These are phyloP conservation scores for Blastobotrys serpentis DNA, from an alignment of 1,139 yeast genomes.

Conservation along the genomic window DNA sequence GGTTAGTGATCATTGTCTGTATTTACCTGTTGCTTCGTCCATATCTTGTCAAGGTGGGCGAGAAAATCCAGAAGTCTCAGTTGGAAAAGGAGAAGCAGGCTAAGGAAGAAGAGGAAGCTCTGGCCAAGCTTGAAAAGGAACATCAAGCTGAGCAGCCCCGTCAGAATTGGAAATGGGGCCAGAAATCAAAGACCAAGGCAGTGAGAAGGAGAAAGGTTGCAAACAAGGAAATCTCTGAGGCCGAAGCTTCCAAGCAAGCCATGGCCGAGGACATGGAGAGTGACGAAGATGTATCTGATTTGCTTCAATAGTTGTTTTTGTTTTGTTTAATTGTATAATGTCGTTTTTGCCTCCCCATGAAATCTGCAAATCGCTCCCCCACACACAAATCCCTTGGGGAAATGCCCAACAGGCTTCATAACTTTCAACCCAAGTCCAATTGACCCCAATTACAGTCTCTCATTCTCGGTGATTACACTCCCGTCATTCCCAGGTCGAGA, in stretches of 20 bases:
- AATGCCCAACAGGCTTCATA: too few relatives aligned
- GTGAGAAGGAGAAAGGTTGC: constrained; percentile 17
- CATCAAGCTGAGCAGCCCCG: constrained; percentile 10
- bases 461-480: too few relatives aligned
- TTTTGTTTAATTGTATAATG: constrained; percentile 1
- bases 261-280: constrained; percentile 56
- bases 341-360: background rate
- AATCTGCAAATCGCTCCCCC: too few relatives aligned
- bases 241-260: constrained; percentile 19
- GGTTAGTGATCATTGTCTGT: constrained; percentile 29
- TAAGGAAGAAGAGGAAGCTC: constrained; percentile 13
- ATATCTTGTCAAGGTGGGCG: constrained; percentile 26
- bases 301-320: constrained; percentile 50
- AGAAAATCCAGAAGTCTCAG: constrained; percentile 51
- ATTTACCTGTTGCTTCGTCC: constrained; percentile 31
- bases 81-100: constrained; percentile 39
- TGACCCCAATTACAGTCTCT: too few relatives aligned
- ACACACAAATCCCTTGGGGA: too few relatives aligned
- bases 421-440: too few relatives aligned
- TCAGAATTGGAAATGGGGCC: constrained; percentile 24
- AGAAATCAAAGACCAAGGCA: constrained; percentile 20
- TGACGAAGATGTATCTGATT: constrained; percentile 69
- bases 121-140: constrained; percentile 10
- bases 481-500: too few relatives aligned
- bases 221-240: constrained; percentile 15